Evolutionary conservation across 768 basidiomycete genomes (phyloP).

Genomic region (Chlorophyllum brunneum): DNA sequence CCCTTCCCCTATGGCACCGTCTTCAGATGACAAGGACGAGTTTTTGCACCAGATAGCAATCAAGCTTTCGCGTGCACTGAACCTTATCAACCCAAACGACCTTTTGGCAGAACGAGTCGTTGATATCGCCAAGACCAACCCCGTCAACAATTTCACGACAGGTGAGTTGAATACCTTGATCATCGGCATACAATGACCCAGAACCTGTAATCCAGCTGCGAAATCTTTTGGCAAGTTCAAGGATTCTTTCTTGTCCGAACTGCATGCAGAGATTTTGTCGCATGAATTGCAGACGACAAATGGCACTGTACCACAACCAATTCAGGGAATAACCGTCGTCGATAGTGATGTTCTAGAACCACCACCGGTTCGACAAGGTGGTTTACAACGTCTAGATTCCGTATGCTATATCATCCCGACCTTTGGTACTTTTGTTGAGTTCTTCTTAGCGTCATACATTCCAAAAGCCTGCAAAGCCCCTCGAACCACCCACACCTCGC

Average conservation of each 20-base stretch:
- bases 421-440: not conserved
- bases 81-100: slow-evolving; percentile 80
- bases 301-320: slow-evolving; percentile 49
- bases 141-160: slow-evolving; percentile 59
- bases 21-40: slow-evolving; percentile 24
- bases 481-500: slow-evolving; percentile 76
- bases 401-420: slow-evolving; percentile 33
- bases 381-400: slow-evolving; percentile 64
- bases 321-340: slow-evolving; percentile 74
- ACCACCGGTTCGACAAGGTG: slow-evolving; percentile 73
- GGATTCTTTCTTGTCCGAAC: slow-evolving; percentile 69
- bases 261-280: slow-evolving; percentile 75
- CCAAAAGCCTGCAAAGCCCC: slow-evolving; percentile 63
- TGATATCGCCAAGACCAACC: slow-evolving; percentile 73
- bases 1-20: slow-evolving; percentile 22
- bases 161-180: slow-evolving; percentile 38
- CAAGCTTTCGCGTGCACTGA: slow-evolving; percentile 77
- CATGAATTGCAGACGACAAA: slow-evolving; percentile 64
- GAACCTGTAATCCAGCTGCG: slow-evolving; percentile 46
- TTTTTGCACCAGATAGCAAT: slow-evolving; percentile 72
- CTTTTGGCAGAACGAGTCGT: slow-evolving; percentile 74
- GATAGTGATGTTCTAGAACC: slow-evolving; percentile 83
- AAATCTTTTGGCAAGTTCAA: slow-evolving; percentile 85
- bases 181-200: not conserved
- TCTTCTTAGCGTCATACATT: slow-evolving; percentile 73